phyloP scores from a whole-genome alignment of 1,284 basidiomycete genomes.

The Clitocybe nebularis region DNA sequence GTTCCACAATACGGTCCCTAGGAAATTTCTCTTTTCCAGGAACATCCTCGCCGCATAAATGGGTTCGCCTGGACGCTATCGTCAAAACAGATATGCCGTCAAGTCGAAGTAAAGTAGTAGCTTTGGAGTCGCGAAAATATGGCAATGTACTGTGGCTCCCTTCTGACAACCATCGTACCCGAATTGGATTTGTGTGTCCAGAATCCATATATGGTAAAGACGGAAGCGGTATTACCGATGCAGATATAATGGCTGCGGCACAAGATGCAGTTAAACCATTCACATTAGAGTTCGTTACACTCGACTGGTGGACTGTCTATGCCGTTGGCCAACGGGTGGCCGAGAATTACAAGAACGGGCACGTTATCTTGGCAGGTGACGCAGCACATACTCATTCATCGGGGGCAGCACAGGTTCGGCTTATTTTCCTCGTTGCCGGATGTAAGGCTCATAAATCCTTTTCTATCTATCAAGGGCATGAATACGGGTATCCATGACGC shows the following conservation, averaged over 20 bases:
- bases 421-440: background rate
- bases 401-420: background rate
- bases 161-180: background rate
- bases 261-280: background rate
- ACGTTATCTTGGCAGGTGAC: background rate
- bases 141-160: background rate
- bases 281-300: background rate
- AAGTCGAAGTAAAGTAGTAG: background rate
- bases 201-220: background rate
- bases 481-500: background rate
- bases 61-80: background rate
- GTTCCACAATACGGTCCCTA: background rate
- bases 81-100: background rate
- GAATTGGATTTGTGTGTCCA: background rate
- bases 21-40: background rate
- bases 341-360: background rate
- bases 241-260: background rate
- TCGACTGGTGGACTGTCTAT: background rate
- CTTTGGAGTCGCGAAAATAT: background rate
- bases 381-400: background rate
- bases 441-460: background rate
- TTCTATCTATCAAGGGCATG: background rate
- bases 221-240: background rate
- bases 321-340: background rate
- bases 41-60: background rate